A percentile compares a stretch with the other conserved stretches of the same genome.
Evolutionary conservation across 2,329 filamentous ascomycete genomes (phyloP).

Genomic region (Amauroascus verrucosus): DNA sequence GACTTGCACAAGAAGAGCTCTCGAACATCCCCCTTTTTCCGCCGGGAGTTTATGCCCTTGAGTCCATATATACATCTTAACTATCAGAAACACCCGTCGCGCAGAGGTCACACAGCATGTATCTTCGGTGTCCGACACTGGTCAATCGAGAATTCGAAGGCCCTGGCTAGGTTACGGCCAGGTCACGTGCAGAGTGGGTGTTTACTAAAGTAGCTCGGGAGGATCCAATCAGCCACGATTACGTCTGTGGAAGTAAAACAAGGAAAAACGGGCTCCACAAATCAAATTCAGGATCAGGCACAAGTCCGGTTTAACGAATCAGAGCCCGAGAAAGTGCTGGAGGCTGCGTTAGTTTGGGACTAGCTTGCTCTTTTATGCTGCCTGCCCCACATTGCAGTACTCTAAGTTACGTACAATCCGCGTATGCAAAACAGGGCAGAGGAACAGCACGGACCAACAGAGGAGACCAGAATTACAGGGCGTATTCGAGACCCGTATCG

Average conservation of each 20-base stretch:
- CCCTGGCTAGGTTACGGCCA: no score
- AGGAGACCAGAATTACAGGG: not conserved
- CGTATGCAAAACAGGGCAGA: slow-evolving; percentile 12
- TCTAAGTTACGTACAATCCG: slow-evolving; percentile 8
- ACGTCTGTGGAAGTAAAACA: slow-evolving; percentile 8
- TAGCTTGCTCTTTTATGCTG: not conserved
- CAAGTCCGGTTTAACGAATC: not conserved
- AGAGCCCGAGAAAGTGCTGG: not conserved
- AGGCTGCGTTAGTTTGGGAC: not conserved
- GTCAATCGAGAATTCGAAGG: not conserved
- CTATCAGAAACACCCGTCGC: not conserved
- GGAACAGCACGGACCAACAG: slow-evolving; percentile 2
- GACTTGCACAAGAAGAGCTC: not conserved
- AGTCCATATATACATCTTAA: no score
- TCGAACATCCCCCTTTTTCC: not conserved
- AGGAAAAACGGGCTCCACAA: not conserved
- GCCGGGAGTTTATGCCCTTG: no score
- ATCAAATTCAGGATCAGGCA: slow-evolving; percentile 11
- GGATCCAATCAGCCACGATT: slow-evolving; percentile 10
- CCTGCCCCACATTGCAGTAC: not conserved
- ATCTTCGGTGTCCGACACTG: not conserved
- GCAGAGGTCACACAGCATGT: not conserved
- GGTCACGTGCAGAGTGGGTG: not conserved
- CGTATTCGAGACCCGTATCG: not conserved
- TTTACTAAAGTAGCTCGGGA: not conserved